Evolutionary conservation across 2,329 filamentous ascomycete genomes (phyloP).

Genomic region (Penicillium sp.): DNA sequence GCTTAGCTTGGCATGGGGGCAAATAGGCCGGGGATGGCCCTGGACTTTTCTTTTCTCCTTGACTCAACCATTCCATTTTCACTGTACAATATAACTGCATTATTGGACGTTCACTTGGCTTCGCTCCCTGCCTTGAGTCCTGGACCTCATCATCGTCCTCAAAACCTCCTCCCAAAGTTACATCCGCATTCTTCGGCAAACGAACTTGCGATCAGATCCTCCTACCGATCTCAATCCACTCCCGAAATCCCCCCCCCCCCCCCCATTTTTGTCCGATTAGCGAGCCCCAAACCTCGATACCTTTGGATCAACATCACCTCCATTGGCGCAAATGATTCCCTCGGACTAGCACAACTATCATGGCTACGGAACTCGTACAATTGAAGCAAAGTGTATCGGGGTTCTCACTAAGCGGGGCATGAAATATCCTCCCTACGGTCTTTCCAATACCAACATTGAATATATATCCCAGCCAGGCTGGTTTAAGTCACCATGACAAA

Average conservation of each 20-base stretch:
- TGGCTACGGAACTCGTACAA: conserved; percentile 14
- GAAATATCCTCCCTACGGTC: not conserved
- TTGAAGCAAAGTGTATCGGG: conserved; percentile 10
- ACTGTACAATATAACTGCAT: not conserved
- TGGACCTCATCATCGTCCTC: not conserved
- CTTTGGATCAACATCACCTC: not conserved
- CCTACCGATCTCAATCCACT: not conserved
- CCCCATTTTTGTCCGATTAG: not conserved
- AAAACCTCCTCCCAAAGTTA: not conserved
- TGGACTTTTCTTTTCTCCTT: not conserved
- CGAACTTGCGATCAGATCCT: conserved; percentile 8
- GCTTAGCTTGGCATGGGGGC: conserved; percentile 10
- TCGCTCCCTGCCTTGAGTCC: not conserved
- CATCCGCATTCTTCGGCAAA: conserved; percentile 13
- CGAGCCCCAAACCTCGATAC: not conserved
- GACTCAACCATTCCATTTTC: not conserved
- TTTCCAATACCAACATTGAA: not conserved
- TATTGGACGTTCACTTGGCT: not conserved
- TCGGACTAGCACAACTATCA: conserved; percentile 10
- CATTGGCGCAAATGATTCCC: conserved; percentile 10
- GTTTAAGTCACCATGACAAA: conserved; percentile 5
- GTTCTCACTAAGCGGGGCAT: conserved; percentile 6
- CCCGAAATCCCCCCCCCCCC: too few species aligned
- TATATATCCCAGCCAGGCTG: not conserved
- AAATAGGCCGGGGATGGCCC: not conserved